These are phyloP conservation scores for Kentomonas sorsogonicus DNA, from an alignment of 208 protist genomes.

Conservation along the genomic window DNA sequence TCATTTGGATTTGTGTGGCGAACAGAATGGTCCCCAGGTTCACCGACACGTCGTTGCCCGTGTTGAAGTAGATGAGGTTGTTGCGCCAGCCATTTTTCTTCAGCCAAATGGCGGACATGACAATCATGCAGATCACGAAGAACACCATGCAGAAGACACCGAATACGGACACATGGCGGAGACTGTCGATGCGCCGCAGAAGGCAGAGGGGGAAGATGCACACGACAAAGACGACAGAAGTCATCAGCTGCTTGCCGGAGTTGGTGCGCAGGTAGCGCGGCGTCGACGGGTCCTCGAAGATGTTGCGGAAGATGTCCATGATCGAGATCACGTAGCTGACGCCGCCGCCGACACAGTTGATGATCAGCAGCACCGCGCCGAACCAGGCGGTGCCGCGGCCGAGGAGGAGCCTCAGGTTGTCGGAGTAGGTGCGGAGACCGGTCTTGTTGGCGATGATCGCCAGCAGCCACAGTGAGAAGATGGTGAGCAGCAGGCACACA, in stretches of 20 bases:
- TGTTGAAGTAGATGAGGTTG: conserved; percentile 32
- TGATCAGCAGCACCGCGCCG: conserved; percentile 24
- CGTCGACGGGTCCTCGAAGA: conserved; percentile 30
- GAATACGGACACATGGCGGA: conserved; percentile 54
- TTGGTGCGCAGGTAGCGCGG: conserved; percentile 22
- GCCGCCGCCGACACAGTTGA: conserved; percentile 37
- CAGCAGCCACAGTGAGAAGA: conserved; percentile 62
- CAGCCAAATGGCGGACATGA: conserved; percentile 21
- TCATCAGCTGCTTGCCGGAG: conserved; percentile 39
- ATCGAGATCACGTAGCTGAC: conserved; percentile 72
- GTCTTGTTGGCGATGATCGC: conserved; percentile 22
- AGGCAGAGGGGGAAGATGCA: conserved; percentile 65
- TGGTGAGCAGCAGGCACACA: conserved; percentile 27
- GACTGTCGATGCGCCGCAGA: conserved; percentile 48
- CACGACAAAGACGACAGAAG: conserved; percentile 37
- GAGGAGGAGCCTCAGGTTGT: conserved; percentile 16
- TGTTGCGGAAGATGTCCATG: conserved; percentile 41
- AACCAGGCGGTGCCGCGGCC: conserved; percentile 24
- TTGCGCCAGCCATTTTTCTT: conserved; percentile 25
- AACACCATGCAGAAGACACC: conserved; percentile 49
- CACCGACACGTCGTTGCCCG: conserved; percentile 29
- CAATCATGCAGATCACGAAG: conserved; percentile 54
- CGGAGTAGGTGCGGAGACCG: conserved; percentile 41
- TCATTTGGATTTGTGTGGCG: conserved; percentile 57
- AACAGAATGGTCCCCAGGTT: conserved; percentile 46